phyloP scores from a whole-genome alignment of 306 rosid species.

The Trichosanthes truncata region DNA sequence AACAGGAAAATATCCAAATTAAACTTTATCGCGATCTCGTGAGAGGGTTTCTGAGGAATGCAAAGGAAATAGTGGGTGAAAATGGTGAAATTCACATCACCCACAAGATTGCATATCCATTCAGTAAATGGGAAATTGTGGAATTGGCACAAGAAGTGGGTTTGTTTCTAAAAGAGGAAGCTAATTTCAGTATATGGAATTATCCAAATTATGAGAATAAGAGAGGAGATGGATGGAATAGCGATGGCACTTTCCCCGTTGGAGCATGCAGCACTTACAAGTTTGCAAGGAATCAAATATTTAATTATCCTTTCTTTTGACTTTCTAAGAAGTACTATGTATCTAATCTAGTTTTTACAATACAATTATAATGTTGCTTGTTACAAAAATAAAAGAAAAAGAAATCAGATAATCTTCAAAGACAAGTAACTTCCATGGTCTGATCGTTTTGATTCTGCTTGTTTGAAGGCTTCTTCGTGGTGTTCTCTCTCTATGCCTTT shows the following conservation, averaged over 20 bases:
- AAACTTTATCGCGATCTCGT: slow-evolving; percentile 18
- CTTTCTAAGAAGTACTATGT: too few species aligned
- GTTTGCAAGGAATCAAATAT: background rate
- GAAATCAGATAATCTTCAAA: too few species aligned
- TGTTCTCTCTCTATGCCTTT: too few species aligned
- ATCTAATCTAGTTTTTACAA: too few species aligned
- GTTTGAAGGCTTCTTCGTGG: too few species aligned
- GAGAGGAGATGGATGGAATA: background rate
- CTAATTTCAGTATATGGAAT: background rate
- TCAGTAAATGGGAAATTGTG: background rate
- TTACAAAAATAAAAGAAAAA: too few species aligned
- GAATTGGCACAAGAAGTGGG: background rate
- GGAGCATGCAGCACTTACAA: background rate
- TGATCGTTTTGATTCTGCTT: too few species aligned
- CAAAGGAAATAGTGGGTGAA: background rate
- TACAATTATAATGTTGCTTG: too few species aligned
- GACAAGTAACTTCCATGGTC: too few species aligned
- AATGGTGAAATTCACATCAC: slow-evolving; percentile 32
- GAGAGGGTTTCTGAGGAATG: slow-evolving; percentile 17
- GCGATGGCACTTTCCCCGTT: background rate
- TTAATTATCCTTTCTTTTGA: too few species aligned
- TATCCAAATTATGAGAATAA: background rate
- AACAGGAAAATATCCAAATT: too few species aligned
- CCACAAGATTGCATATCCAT: slow-evolving; percentile 22
- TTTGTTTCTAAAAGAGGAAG: background rate